Evolutionary conservation across 352 stramenopile genomes (phyloP), one percentile per base, ranked within the genome.

Genomic region (Phytophthora colocasiae): DNA sequence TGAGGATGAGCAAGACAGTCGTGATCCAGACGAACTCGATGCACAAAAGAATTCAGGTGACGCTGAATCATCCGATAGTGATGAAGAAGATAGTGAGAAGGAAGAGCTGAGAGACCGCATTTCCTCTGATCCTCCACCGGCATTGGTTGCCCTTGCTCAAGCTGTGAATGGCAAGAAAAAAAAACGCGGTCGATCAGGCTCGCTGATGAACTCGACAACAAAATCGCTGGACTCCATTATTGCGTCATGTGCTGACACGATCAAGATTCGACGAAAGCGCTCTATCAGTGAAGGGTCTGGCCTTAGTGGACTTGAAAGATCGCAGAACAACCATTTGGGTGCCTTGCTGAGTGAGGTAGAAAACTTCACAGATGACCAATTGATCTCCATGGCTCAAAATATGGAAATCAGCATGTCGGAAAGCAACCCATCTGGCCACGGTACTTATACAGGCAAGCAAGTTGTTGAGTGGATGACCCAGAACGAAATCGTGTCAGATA

Each of bases 181-280:
- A 45, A 49, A 60, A 31, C 76, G 80, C 19, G 58, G 54, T 27
- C 84, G 83, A 6, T 88, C 82, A 3, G 84, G 84, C 0, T 91
- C 82, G 6, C 54, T 91, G 5, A 85, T 90, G 58, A 86, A 67
- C 6, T 76, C 83, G 43, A 87, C 80, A 4, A 77, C 78, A 19
- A 89, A 89, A 34, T 93, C 84, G 9, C 60, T 93, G n/a, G 82
- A 93, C 47, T 83, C 74, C 10, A 80, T 93, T 14, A 85, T 93
- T 52, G 73, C 82, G 40, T 85, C 69, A 6, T 89, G 75, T 43
- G 77, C 69, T 31, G 80, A 83, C 26, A 80, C 77, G 34, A 77
- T 88, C 6, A 76, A 67, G 12, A 78, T 66, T 48, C 80, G 71
- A 31, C 66, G 80, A 40, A 84, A 73, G 44, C 80, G 85, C 2